Evolutionary conservation across 2,329 filamentous ascomycete species (phyloP).

Genomic region (Elsinoe ampelina): DNA sequence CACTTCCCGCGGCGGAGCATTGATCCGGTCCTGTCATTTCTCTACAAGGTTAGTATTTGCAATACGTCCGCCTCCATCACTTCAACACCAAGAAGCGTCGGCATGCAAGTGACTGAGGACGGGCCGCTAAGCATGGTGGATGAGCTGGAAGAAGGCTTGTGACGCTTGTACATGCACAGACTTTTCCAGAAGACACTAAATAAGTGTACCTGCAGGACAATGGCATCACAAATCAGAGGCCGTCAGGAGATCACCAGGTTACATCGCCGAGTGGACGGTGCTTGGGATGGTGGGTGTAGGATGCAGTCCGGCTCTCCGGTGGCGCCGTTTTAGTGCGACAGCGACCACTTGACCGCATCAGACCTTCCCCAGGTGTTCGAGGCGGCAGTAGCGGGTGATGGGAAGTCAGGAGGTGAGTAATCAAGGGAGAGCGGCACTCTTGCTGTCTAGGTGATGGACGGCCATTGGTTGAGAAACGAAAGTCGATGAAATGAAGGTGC

Average conservation of each 20-base stretch:
- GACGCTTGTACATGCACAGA: slow-evolving; percentile 7
- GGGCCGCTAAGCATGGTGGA: neutral
- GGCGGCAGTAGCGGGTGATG: neutral
- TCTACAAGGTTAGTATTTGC: neutral
- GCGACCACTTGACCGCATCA: neutral
- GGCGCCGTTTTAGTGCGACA: slow-evolving; percentile 7
- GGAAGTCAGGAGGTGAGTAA: neutral
- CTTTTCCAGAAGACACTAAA: neutral
- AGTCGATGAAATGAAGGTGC: neutral
- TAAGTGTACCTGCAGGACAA: slow-evolving; percentile 11
- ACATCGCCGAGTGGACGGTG: slow-evolving; percentile 1
- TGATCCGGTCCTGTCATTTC: slow-evolving; percentile 3
- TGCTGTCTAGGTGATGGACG: too few species aligned
- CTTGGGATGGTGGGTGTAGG: neutral
- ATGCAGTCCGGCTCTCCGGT: slow-evolving; percentile 3
- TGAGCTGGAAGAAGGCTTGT: slow-evolving; percentile 1
- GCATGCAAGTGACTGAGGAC: neutral
- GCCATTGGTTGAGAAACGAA: neutral
- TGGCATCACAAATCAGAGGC: neutral
- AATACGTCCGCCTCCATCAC: neutral
- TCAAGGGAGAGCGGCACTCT: neutral
- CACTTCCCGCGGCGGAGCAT: neutral
- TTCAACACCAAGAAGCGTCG: neutral
- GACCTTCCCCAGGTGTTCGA: slow-evolving; percentile 4
- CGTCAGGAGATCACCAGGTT: slow-evolving; percentile 6